phyloP scores from a whole-genome alignment of 306 rosid species.

The Prosopis cineraria region DNA sequence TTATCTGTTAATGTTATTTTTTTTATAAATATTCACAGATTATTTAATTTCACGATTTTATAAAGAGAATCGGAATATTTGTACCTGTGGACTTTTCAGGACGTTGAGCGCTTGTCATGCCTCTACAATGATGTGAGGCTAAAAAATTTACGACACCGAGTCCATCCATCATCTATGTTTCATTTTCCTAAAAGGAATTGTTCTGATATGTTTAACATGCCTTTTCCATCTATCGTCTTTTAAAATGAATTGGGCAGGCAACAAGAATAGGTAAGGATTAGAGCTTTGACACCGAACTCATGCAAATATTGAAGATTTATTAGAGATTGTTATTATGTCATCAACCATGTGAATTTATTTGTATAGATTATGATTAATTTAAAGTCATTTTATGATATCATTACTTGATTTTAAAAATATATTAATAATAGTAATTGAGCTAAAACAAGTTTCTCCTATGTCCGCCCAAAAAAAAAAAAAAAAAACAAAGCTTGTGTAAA shows the following conservation, averaged over 20 bases:
- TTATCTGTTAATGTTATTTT: too few species aligned
- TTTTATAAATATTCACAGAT: too few species aligned
- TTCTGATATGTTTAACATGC: not conserved
- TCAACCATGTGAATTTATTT: not conserved
- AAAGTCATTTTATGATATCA: not conserved
- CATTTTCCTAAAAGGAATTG: not conserved
- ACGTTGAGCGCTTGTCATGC: not conserved
- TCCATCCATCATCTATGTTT: not conserved
- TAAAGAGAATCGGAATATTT: not conserved
- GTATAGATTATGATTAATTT: not conserved
- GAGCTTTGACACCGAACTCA: not conserved
- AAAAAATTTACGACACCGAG: not conserved
- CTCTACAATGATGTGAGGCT: not conserved
- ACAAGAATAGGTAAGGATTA: not conserved
- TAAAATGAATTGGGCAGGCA: not conserved
- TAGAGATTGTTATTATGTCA: not conserved
- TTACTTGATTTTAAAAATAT: not conserved
- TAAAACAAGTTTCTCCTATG: not conserved
- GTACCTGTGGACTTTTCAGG: slow-evolving; percentile 24
- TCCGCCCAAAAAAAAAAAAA: not conserved
- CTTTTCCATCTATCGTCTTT: not conserved
- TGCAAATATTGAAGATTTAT: too few species aligned
- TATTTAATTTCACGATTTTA: too few species aligned
- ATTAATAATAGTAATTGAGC: not conserved
- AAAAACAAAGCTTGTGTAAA: too few species aligned